Evolutionary conservation across 139 green algal species (phyloP).

Genomic region (Closterium sp.): DNA sequence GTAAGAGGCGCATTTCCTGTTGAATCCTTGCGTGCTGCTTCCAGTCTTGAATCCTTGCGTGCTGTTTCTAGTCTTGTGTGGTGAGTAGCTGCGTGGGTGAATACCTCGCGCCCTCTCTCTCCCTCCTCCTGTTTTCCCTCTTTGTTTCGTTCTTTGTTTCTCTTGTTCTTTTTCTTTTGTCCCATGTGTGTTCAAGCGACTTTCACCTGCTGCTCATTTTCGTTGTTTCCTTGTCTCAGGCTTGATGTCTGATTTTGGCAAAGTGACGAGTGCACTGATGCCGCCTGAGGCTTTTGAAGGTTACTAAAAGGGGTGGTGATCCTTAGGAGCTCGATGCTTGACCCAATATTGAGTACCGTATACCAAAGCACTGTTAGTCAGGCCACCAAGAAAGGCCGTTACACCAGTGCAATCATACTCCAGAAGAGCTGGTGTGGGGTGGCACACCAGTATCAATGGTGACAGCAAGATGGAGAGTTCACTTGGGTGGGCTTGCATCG

Average conservation of each 20-base stretch:
- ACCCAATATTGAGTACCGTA: no score
- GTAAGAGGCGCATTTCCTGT: neutral
- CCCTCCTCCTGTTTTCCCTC: neutral
- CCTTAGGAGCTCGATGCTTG: no score
- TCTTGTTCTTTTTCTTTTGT: no score
- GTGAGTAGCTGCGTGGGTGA: neutral
- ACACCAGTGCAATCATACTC: no score
- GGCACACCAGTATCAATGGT: no score
- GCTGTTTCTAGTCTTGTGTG: neutral
- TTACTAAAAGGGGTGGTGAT: neutral
- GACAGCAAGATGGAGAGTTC: no score
- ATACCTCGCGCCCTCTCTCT: neutral
- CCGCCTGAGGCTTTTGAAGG: neutral
- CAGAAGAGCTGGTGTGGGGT: no score
- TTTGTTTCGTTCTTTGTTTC: no score
- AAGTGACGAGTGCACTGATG: neutral
- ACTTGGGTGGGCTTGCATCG: no score
- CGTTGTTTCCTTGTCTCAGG: neutral
- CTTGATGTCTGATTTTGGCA: neutral
- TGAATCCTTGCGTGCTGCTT: neutral
- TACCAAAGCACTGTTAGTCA: no score
- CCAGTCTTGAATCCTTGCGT: neutral
- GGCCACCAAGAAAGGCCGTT: no score
- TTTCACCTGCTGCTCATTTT: neutral
- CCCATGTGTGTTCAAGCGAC: neutral